Evolutionary conservation across 2,329 filamentous ascomycete species (phyloP), one percentile per base, ranked within the genome.

Genomic region (Cercospora beticola): DNA sequence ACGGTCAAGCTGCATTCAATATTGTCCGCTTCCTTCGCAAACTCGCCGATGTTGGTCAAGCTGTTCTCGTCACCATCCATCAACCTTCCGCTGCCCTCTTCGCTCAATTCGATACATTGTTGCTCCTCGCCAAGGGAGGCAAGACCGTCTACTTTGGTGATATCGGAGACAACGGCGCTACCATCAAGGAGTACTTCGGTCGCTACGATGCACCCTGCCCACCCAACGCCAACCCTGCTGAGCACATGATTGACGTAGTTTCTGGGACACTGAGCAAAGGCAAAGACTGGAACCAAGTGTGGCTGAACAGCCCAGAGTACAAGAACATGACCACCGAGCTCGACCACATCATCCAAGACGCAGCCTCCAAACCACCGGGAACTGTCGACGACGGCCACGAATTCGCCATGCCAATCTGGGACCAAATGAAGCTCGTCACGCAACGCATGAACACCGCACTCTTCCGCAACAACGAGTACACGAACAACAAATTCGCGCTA

Each of bases 51-150:
- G 85, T 84, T 1, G 89, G 89, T 0, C 89, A 92, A 73, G 88
- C 89, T 4, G 86, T 92, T 1, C 80, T 92, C 0, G 88, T 88
- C 68, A 92, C 89, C 0, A 91, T 92, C 49, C 89, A 92, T 72
- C 71, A 92, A 76, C 90, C 90, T 0, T 90, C 88, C 1, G 87
- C 88, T 0, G 85, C 88, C 9, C 81, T 92, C 0, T 91, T 92
- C 64, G 84, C 87, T 8, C 83, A 89, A 33, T 92, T 92, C 68
- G 89, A 92, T 70, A 86, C 84, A 0, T 83, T 92, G 0, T 81
- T 91, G 0, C 81, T 91, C 0, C 83, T 92, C 0, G 86, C 88
- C n/a, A 85, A 82, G 71, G 89, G 88, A 3, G 89, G 89, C 8
- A 86, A 86, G 72, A 89, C 87, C 1, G 86, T 89, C 0, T 91